Evolutionary conservation across 208 protist species (phyloP).

Genomic region (Crithidia acanthocephali): DNA sequence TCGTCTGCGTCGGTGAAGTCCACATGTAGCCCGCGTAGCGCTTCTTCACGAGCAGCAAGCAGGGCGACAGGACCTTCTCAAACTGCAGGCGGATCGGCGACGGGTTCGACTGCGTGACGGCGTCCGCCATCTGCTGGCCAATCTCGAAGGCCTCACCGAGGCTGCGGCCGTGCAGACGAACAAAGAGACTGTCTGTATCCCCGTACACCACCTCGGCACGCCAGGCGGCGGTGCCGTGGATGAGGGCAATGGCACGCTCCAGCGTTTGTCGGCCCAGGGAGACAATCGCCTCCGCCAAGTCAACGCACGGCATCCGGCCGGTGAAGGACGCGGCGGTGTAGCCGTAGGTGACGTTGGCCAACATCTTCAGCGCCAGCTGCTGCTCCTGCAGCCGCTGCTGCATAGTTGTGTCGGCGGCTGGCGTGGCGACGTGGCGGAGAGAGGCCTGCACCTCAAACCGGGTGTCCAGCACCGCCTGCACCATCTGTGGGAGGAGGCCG

Average conservation of each 20-base stretch:
- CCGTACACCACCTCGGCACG: conserved; percentile 98
- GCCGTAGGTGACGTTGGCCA: conserved; percentile 99
- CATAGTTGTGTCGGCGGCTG: conserved; percentile 50
- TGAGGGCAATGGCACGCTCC: conserved; percentile 94
- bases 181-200: conserved; percentile 99
- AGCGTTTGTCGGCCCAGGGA: conserved; percentile 99
- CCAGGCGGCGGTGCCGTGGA: conserved; percentile 95
- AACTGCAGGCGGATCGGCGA: conserved; percentile 99
- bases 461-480: conserved; percentile 74
- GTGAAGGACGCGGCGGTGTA: conserved; percentile 99
- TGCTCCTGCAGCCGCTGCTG: conserved; percentile 93
- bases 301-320: conserved; percentile 99
- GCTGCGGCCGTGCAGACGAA: conserved; percentile 67
- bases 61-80: conserved; percentile 99
- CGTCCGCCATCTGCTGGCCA: conserved; percentile 77
- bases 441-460: conserved; percentile 86
- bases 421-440: conserved; percentile 64
- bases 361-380: conserved; percentile 98
- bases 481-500: conserved; percentile 81
- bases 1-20: conserved; percentile 93
- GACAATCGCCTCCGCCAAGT: conserved; percentile 95
- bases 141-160: conserved; percentile 70
- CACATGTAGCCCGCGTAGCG: conserved; percentile 99
- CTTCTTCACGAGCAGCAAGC: conserved; percentile 99
- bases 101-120: conserved; percentile 94